Conservation (phyloP, 208 protist genomes). For the Acanthamoeba castellanii region DNA sequence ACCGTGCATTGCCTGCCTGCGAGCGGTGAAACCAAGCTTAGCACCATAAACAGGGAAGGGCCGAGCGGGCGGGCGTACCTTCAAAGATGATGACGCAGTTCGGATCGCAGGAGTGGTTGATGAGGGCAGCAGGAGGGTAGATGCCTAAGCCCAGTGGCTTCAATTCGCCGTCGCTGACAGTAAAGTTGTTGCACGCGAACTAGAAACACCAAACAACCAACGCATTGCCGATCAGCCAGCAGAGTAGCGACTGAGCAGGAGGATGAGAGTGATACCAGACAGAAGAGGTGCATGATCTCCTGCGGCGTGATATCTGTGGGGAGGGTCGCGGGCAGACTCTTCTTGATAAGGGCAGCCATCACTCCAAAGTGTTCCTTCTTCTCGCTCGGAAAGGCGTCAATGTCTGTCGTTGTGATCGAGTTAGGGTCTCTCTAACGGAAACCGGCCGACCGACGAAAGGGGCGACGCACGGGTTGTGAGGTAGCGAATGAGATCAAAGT, state of each 20-base stretch:
- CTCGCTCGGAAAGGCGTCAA: background rate
- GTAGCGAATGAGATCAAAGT: constrained; percentile 25
- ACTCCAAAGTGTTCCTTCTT: constrained; percentile 56
- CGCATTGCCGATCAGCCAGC: too few species aligned
- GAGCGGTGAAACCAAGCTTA: background rate
- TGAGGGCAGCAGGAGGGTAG: constrained; percentile 75
- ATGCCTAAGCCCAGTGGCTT: constrained; percentile 68
- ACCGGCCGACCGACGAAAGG: background rate
- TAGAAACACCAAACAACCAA: background rate
- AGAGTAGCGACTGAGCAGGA: too few species aligned
- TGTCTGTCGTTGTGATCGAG: background rate
- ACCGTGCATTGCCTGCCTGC: background rate
- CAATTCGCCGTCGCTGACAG: constrained; percentile 59
- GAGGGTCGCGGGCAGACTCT: background rate
- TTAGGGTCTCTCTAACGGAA: too few species aligned
- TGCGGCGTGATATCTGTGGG: background rate
- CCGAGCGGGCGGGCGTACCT: background rate
- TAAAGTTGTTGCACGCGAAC: constrained; percentile 74
- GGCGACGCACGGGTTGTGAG: background rate
- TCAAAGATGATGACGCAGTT: constrained; percentile 76
- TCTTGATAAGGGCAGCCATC: constrained; percentile 26
- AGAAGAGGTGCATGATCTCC: constrained; percentile 41
- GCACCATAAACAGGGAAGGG: background rate
- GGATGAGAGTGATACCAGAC: background rate
- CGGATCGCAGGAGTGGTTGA: constrained; percentile 75